Evolutionary conservation across 2,329 filamentous ascomycete species (phyloP).

Genomic region (Ophiostoma ulmi): DNA sequence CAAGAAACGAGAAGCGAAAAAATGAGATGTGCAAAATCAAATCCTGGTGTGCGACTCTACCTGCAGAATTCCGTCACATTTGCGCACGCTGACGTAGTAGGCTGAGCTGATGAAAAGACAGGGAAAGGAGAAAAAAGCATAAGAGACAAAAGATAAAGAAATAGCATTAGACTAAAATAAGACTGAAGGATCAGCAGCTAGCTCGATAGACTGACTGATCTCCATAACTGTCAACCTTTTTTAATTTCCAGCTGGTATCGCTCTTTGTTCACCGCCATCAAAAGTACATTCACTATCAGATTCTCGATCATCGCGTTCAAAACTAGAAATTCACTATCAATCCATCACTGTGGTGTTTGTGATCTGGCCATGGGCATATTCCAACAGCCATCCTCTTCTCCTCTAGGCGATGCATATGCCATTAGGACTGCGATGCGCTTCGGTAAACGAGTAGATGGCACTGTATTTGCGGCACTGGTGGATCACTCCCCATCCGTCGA

Average conservation of each 20-base stretch:
- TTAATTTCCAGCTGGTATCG: neutral
- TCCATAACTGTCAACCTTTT: neutral
- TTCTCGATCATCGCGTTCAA: neutral
- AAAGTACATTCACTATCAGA: neutral
- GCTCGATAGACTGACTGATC: neutral
- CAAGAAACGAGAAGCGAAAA: neutral
- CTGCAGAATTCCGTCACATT: neutral
- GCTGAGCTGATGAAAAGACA: neutral
- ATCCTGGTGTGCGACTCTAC: neutral
- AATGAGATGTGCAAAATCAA: neutral
- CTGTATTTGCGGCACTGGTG: neutral
- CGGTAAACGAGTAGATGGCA: neutral
- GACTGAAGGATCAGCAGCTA: neutral
- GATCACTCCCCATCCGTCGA: neutral
- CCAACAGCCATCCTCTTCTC: neutral
- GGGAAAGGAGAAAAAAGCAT: neutral
- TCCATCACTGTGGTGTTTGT: neutral
- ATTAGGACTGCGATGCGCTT: neutral
- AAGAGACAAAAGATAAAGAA: neutral
- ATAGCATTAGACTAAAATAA: neutral
- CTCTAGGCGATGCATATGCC: neutral
- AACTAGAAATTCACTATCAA: neutral
- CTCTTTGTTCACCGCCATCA: neutral
- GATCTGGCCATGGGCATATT: neutral
- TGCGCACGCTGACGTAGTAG: constrained; percentile 8